Conservation (phyloP, 2,329 filamentous ascomycete species). For the Phaeoacremonium minimum region DNA sequence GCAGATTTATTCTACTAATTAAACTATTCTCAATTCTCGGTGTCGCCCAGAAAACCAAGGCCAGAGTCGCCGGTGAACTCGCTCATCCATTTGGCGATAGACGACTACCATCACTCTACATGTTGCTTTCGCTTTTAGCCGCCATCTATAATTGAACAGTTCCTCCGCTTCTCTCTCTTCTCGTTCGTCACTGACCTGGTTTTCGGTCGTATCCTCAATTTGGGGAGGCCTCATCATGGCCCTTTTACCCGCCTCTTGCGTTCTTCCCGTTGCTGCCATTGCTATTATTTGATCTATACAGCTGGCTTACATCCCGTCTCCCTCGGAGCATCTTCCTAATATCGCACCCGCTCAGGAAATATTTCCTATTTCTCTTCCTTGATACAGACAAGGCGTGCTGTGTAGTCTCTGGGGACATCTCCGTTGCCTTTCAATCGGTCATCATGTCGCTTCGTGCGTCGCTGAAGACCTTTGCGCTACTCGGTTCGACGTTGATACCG, state of each 20-base stretch:
- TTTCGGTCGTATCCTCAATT: too few relatives aligned
- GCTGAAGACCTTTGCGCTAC: neutral
- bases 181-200: too few relatives aligned
- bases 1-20: too few relatives aligned
- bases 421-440: neutral
- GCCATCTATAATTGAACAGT: neutral
- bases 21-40: too few relatives aligned
- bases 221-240: too few relatives aligned
- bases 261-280: neutral
- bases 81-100: too few relatives aligned
- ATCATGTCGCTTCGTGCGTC: too few relatives aligned
- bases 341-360: neutral
- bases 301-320: neutral
- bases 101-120: too few relatives aligned
- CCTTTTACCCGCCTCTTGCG: neutral
- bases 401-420: conserved; percentile 2
- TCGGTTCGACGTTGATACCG: conserved; percentile 10
- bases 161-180: neutral
- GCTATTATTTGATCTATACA: neutral
- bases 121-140: neutral
- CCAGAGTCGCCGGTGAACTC: too few relatives aligned
- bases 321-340: neutral
- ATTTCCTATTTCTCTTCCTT: neutral
- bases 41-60: too few relatives aligned
- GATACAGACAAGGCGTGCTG: neutral